A percentile compares a stretch with the other conserved stretches of the same genome.
Evolutionary conservation across 768 basidiomycete species (phyloP).

Genomic region (Hericium coralloides): DNA sequence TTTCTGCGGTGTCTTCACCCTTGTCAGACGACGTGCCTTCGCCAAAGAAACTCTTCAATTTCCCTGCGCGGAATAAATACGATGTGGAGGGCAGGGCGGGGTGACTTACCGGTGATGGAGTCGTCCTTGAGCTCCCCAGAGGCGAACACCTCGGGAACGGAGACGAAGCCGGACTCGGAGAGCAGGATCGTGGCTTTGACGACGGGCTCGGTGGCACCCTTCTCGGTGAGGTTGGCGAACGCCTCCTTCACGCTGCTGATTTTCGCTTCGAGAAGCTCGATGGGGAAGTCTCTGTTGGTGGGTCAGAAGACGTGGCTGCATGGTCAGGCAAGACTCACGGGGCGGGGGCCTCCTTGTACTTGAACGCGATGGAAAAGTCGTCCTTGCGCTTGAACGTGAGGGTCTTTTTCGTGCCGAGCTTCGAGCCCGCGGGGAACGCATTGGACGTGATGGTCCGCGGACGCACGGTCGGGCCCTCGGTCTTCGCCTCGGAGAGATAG

Average conservation of each 20-base stretch:
- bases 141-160: constrained; percentile 69
- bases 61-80: constrained; percentile 37
- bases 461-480: constrained; percentile 26
- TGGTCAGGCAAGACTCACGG: constrained; percentile 35
- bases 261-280: constrained; percentile 63
- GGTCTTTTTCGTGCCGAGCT: constrained; percentile 75
- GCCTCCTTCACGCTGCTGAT: constrained; percentile 70
- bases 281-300: constrained; percentile 52
- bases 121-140: constrained; percentile 80
- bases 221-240: constrained; percentile 74
- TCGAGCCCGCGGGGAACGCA: constrained; percentile 73
- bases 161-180: constrained; percentile 81
- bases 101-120: constrained; percentile 52
- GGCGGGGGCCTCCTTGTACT: constrained; percentile 59
- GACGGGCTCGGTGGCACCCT: constrained; percentile 72
- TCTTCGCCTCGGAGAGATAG: constrained; percentile 56
- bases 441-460: constrained; percentile 65
- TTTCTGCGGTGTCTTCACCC: constrained; percentile 24
- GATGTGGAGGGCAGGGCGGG: constrained; percentile 1
- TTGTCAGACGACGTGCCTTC: constrained; percentile 32
- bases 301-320: background rate
- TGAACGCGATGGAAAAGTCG: constrained; percentile 72
- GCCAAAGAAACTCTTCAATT: constrained; percentile 84
- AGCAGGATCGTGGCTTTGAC: constrained; percentile 79
- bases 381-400: constrained; percentile 78